Base-by-base conservation (phyloP, 495 filamentous ascomycete genomes). In the Penicillium mononematosum region DNA sequence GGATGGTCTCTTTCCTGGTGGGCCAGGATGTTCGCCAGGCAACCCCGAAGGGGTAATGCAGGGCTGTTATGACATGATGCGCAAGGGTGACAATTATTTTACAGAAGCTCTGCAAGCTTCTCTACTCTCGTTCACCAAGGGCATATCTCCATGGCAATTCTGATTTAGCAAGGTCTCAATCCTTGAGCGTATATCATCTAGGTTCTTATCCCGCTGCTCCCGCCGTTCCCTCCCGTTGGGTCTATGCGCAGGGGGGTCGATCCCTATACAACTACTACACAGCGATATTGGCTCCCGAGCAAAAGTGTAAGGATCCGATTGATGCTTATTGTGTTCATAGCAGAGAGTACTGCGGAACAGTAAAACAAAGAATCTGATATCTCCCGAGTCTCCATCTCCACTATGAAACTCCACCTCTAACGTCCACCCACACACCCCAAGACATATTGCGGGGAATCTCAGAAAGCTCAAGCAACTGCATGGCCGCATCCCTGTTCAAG, bases 401-500 rank as follows among this genome's bases (percentile, higher is more conserved):
- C 31, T 34, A 20, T 50, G 10, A 20, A 38, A 25, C 20, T 50
- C 29, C 12, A 25, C 47, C 11, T 12, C 44, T 25, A 14, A 24
- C 20, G 11, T 45, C 24, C 29, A 20, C 19, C 14, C n/a, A 12
- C 19, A 31, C 32, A 31, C 32, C 34, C 41, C 32, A 41, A 39
- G 5, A 24, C 17, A 8, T 29, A 38, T 22, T 53, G 25, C 39
- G 38, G 14, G 19, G 12, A 44, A 53, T 19, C 17, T 24, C 41
- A 34, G 12, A 36, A 36, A 17, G 2, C 22, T 65, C 48, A 71
- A 47, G 59, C 60, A 14, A 53, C 60, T 19, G 51, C 43, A 45
- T 63, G 63, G 31, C 58, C 31, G 20, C 47, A 53, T 16, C 60
- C 62, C 52, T 66, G 58, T 44, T 66, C 64, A 24, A 61, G 24